Evolutionary conservation across 805 yeast species (phyloP).

Genomic region (Zygoascus flipseniorum): DNA sequence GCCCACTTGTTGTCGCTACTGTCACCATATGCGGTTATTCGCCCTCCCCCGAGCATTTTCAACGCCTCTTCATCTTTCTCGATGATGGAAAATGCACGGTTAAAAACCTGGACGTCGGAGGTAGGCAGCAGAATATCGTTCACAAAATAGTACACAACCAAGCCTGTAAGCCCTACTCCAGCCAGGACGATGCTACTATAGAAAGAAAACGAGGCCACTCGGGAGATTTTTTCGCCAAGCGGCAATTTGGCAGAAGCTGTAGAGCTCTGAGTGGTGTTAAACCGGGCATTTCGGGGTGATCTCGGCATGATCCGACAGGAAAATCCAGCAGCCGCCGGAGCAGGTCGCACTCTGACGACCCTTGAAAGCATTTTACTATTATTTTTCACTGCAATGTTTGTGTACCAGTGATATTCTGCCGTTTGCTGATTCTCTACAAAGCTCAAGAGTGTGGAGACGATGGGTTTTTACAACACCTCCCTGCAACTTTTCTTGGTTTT

Average conservation of each 20-base stretch:
- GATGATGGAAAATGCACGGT: constrained; percentile 70
- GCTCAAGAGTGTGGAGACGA: too few species aligned
- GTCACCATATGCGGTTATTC: constrained; percentile 81
- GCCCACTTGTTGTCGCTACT: constrained; percentile 63
- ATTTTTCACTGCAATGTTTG: too few species aligned
- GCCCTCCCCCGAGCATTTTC: constrained; percentile 45
- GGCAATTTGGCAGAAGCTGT: constrained; percentile 9
- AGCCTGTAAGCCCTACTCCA: constrained; percentile 32
- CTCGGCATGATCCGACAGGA: background rate
- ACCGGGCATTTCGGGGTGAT: background rate
- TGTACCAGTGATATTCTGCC: too few species aligned
- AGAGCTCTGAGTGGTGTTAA: background rate
- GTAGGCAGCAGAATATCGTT: constrained; percentile 79
- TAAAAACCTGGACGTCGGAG: constrained; percentile 85
- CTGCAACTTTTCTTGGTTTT: too few species aligned
- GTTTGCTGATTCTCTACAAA: too few species aligned
- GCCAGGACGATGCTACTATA: constrained; percentile 27
- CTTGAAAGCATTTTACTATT: too few species aligned
- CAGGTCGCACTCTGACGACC: too few species aligned
- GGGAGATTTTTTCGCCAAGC: constrained; percentile 10
- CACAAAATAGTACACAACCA: constrained; percentile 66
- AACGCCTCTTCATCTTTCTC: constrained; percentile 60
- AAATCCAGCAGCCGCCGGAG: too few species aligned
- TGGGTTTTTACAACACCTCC: too few species aligned
- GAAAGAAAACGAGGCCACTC: constrained; percentile 26